Conservation (phyloP, 768 basidiomycete species). For the Naematelia encephala region DNA sequence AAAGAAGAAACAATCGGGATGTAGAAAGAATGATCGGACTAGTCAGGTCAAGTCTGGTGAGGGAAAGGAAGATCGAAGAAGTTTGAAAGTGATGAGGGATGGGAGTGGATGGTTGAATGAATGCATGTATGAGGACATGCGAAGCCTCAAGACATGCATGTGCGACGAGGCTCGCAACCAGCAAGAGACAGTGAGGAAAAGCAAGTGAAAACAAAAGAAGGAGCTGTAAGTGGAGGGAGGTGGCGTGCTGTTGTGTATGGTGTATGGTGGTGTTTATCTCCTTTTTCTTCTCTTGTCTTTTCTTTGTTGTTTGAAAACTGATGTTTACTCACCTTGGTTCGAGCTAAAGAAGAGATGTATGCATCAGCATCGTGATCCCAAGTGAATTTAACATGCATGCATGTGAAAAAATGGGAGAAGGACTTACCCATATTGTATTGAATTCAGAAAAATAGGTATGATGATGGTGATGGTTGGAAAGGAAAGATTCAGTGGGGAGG, state of each 20-base stretch:
- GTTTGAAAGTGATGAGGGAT: neutral
- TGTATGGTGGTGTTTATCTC: constrained; percentile 4
- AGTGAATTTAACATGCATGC: constrained; percentile 11
- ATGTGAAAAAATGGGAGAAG: neutral
- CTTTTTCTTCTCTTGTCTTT: constrained; percentile 13
- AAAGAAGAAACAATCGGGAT: constrained; percentile 3
- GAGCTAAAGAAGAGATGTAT: constrained; percentile 35
- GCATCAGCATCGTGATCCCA: constrained; percentile 10
- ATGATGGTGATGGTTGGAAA: neutral
- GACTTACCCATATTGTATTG: constrained; percentile 38
- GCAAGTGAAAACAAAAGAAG: neutral
- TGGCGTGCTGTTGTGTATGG: neutral
- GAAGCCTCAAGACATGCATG: neutral
- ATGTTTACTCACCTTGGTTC: constrained; percentile 38
- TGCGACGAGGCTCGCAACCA: neutral
- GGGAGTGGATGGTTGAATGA: constrained; percentile 8
- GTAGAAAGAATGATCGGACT: constrained; percentile 30
- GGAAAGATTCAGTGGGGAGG: neutral
- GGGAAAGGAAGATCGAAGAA: constrained; percentile 1
- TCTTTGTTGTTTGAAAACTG: neutral
- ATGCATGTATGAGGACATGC: constrained; percentile 9
- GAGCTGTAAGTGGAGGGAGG: constrained; percentile 1
- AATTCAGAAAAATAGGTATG: no score
- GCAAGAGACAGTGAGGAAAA: constrained; percentile 4
- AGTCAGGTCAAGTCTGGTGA: neutral